Base-by-base conservation (phyloP, 2,329 filamentous ascomycete genomes). In the Beauveria sp. region DNA sequence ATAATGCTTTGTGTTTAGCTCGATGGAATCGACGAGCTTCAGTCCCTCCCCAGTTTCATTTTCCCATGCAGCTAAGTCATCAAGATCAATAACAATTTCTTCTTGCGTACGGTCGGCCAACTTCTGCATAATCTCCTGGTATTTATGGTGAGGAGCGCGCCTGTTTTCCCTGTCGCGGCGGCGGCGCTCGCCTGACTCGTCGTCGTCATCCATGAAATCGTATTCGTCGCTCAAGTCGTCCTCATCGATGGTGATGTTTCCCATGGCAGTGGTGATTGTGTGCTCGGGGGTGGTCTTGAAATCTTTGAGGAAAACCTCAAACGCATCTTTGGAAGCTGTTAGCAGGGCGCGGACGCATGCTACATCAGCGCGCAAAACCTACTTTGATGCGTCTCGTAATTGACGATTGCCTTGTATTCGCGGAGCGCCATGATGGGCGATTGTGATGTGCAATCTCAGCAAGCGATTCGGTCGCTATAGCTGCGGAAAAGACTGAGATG, bases 1-100 rank as follows among this genome's bases (percentile, higher is more conserved):
- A 72, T 99, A 99, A 74, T 96, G 95, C 71, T 95, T 90, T 18
- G 95, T 91, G 76, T 99, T 99, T 67, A 82, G 83, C 77, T 95
- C 90, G 69, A 99, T 89, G 1, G 90, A 96, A 52, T 89, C 84
- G 22, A 96, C 88, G 54, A 98, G 80, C 67, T 88, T 86, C 65
- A 90, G 75, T 6, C 87, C 86, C 53, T 88, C 86, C 59, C 86
- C 85, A 24, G 87, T 75, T 31, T 86, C 81, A 66, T 86, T 82
- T 74, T 97, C 93, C 76, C 88, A 98, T 87, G 83, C 79, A 56
- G 87, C 84, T 63, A 99, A 70, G 71, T 99, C 96, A 73, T 98
- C 93, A 64, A 99, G 78, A 68, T 98, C 93, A 70, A 99, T 88
- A 61, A 89, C 79, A 59, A 98, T 83, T 72, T 96, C 89, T 65